Percentiles rank a stretch among this genome's conserved stretches.
Conservation (phyloP, 495 filamentous ascomycete genomes). For the Neurospora cerealis region DNA sequence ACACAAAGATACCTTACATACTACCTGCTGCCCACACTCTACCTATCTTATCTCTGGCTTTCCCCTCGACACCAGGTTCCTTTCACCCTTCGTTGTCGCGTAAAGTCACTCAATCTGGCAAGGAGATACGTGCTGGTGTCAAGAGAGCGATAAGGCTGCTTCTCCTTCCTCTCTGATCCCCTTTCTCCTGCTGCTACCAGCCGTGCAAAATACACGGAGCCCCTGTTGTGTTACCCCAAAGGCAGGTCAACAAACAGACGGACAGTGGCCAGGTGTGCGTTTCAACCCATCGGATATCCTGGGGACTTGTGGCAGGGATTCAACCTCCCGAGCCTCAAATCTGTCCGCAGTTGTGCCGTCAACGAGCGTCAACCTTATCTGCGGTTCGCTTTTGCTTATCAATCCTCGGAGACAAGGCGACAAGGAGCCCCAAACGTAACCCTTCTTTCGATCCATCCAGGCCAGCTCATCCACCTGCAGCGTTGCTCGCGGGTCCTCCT, state of each 20-base stretch:
- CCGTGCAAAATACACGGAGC: not conserved
- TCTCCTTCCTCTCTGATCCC: not conserved
- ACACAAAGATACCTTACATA: not conserved
- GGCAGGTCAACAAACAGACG: not conserved
- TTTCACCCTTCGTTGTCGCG: not conserved
- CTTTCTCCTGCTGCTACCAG: not conserved
- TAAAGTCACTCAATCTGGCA: not conserved
- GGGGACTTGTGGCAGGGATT: not conserved
- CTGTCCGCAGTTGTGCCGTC: not conserved
- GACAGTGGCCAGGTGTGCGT: not conserved
- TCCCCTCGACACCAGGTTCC: not conserved
- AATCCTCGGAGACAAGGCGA: not conserved
- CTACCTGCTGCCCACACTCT: not conserved
- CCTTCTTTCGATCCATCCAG: not conserved
- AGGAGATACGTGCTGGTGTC: not conserved
- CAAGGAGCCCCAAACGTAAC: not conserved
- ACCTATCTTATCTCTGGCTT: not conserved
- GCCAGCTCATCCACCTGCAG: not conserved
- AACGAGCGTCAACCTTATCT: conserved; percentile 3
- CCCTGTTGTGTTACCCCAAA: not conserved
- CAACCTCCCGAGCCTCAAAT: not conserved
- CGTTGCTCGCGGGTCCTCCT: not conserved
- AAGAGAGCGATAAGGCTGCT: not conserved
- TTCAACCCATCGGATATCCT: not conserved
- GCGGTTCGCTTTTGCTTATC: not conserved